Evolutionary conservation across 2,329 filamentous ascomycete genomes (phyloP), one percentile per base, ranked within the genome.

Genomic region (Nemania sp.): DNA sequence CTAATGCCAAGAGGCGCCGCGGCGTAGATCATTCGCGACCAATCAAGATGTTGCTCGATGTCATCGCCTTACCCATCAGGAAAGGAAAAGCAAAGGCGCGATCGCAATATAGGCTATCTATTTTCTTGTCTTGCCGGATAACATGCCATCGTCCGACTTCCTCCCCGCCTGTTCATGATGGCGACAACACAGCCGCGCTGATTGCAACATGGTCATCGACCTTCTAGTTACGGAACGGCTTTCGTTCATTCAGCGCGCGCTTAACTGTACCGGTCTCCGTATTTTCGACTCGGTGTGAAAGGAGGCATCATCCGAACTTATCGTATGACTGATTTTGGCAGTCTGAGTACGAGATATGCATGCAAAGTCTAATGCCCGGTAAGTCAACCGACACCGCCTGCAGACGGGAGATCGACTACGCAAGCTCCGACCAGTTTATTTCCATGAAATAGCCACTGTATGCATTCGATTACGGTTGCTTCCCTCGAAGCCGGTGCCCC

Each of bases 351-450:
- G n/a, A n/a, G n/a, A n/a, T 29, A 66, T 45, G 62, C 62, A 66
- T 68, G 62, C 53, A 49, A 49, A 29, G 20, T 47, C 20, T 62
- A 32, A 52, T 57, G 62, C 61, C 63, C 35, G 62, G n/a, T 24
- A 68, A 27, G 41, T n/a, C 45, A 6, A 47, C 52, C 13, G 24
- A 64, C 53, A 53, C 38, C 27, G 49, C 24, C 20, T 54, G 56
- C 60, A 62, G 35, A n/a, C 27, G 43, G 3, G 22, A 52, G 45
- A 2, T 8, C 1, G 26, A 47, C 56, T 27, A 43, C 29, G 38
- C 51, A 20, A 53, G 35, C 45, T n/a, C 51, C 15, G 22, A 32
- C n/a, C 49, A 64, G 26, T 22, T 24, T 24, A 6, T 27, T 41
- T n/a, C 29, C 41, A 11, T 20, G 22, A 41, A 24, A 18, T 26